Evolutionary conservation across 2,329 filamentous ascomycete genomes (phyloP).

Genomic region (Penicillium sp.): DNA sequence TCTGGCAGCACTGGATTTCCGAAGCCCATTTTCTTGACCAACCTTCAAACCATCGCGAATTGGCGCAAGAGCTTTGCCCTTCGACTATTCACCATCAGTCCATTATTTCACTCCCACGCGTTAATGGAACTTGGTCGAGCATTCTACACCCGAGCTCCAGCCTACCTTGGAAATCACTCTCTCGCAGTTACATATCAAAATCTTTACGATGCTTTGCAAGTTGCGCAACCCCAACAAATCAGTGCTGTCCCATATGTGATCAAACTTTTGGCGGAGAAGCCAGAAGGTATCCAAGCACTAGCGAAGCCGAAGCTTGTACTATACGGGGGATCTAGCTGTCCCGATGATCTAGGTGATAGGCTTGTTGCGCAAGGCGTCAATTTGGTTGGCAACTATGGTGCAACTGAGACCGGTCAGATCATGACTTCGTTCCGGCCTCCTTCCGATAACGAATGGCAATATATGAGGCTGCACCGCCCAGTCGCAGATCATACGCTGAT

Average conservation of each 20-base stretch:
- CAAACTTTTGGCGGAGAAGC: conserved; percentile 64
- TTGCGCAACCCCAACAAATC: conserved; percentile 42
- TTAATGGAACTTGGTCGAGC: conserved; percentile 59
- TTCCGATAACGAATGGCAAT: conserved; percentile 65
- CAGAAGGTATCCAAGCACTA: conserved; percentile 56
- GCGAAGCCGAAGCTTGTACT: conserved; percentile 55
- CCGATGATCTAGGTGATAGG: conserved; percentile 61
- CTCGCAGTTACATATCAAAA: conserved; percentile 58
- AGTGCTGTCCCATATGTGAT: conserved; percentile 67
- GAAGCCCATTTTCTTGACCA: conserved; percentile 64
- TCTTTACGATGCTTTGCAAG: conserved; percentile 41
- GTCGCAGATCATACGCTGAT: conserved; percentile 49
- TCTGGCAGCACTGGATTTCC: conserved; percentile 65
- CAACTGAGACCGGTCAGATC: conserved; percentile 64
- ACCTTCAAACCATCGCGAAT: conserved; percentile 55
- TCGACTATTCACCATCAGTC: conserved; percentile 58
- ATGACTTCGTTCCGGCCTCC: conserved; percentile 62
- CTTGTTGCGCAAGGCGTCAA: conserved; percentile 58
- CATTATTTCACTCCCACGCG: conserved; percentile 64
- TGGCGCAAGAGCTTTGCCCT: conserved; percentile 50
- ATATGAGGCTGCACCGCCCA: conserved; percentile 51
- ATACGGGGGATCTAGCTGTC: conserved; percentile 61
- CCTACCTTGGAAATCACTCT: conserved; percentile 59
- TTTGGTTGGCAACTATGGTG: conserved; percentile 48
- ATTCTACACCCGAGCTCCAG: conserved; percentile 54